Percentiles rank a stretch among this genome's conserved stretches.
These are phyloP conservation scores for Apiotrichum brassicae DNA, from an alignment of 1,284 basidiomycete species.

Conservation along the genomic window DNA sequence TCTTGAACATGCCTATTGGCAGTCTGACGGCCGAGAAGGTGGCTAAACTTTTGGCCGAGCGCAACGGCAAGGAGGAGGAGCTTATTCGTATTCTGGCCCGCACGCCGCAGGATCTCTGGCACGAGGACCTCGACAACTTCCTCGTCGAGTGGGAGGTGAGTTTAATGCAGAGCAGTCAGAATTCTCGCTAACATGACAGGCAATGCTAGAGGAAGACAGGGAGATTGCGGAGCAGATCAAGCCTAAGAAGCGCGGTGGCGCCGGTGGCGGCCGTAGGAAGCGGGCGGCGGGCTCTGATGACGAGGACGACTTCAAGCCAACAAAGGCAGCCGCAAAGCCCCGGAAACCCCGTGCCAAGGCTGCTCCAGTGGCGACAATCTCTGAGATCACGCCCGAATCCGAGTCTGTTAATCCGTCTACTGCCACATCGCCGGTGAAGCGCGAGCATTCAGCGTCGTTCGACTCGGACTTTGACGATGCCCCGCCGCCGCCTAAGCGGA, in stretches of 20 bases:
- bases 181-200: constrained; percentile 45
- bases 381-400: no score
- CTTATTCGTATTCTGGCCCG: constrained; percentile 71
- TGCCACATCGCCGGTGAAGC: constrained; percentile 23
- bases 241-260: constrained; percentile 57
- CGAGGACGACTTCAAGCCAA: constrained; percentile 64
- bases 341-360: constrained; percentile 28
- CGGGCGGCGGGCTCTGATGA: constrained; percentile 57
- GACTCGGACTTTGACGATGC: constrained; percentile 6
- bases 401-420: no score
- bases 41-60: constrained; percentile 73
- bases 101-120: constrained; percentile 83
- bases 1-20: constrained; percentile 91
- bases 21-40: constrained; percentile 94
- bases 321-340: constrained; percentile 35
- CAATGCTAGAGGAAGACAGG: constrained; percentile 55
- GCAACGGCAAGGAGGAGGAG: constrained; percentile 75
- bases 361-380: constrained; percentile 14
- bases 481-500: constrained; percentile 41
- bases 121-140: constrained; percentile 79
- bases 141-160: constrained; percentile 65
- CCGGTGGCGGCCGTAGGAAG: constrained; percentile 51
- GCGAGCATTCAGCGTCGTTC: constrained; percentile 14
- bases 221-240: constrained; percentile 61
- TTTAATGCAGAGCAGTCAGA: no score